Evolutionary conservation across 805 yeast species (phyloP).

Genomic region (Candida peoriensis): DNA sequence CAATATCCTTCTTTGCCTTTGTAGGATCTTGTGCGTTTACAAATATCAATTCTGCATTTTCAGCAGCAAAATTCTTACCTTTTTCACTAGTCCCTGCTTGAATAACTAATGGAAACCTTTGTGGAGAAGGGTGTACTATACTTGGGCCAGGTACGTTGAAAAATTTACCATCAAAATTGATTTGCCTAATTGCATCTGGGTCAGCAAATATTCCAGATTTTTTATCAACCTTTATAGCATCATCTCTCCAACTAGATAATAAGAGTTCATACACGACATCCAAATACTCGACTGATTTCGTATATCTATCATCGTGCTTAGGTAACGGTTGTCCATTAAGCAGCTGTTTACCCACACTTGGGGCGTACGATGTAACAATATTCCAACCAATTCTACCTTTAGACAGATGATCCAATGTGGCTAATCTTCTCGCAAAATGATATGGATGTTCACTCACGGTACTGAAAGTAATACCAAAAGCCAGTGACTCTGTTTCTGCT

Average conservation of each 20-base stretch:
- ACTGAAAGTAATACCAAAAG: conserved; percentile 38
- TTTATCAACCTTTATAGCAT: conserved; percentile 22
- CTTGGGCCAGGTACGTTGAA: conserved; percentile 36
- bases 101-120: conserved; percentile 37
- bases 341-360: conserved; percentile 37
- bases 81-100: conserved; percentile 40
- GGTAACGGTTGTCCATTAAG: conserved; percentile 26
- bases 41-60: conserved; percentile 38
- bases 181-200: conserved; percentile 32
- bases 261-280: conserved; percentile 34
- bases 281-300: conserved; percentile 35
- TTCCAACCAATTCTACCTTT: conserved; percentile 44
- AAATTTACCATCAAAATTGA: conserved; percentile 33
- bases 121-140: conserved; percentile 37
- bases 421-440: conserved; percentile 29
- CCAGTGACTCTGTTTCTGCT: conserved; percentile 33
- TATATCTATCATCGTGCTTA: conserved; percentile 38
- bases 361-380: conserved; percentile 39
- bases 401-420: conserved; percentile 36
- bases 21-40: conserved; percentile 31
- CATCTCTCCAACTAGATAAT: conserved; percentile 37
- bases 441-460: conserved; percentile 40
- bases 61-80: conserved; percentile 38
- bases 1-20: conserved; percentile 26
- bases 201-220: conserved; percentile 26